A percentile compares a stretch with the other conserved stretches of the same genome.
phyloP scores from a whole-genome alignment of 805 yeast genomes.

The Blastobotrys mokoenaii region DNA sequence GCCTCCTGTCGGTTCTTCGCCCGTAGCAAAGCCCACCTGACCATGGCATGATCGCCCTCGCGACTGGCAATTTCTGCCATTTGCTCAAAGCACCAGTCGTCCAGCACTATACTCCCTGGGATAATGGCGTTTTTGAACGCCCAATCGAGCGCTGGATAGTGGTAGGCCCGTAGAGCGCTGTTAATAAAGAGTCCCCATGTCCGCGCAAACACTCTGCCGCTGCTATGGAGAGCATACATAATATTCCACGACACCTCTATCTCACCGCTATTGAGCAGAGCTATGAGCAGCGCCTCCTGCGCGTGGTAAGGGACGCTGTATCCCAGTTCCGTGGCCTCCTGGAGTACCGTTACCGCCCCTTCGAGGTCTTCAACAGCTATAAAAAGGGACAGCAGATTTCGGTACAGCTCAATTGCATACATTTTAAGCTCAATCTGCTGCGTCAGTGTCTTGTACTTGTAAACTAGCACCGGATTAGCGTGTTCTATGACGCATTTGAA shows the following conservation, averaged over 20 bases:
- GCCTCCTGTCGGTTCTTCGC: constrained; percentile 14
- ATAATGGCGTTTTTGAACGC: constrained; percentile 20
- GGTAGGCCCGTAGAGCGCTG: constrained; percentile 14
- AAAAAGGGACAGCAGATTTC: constrained; percentile 16
- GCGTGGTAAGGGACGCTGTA: constrained; percentile 8
- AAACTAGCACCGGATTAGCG: neutral
- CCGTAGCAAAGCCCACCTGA: constrained; percentile 25
- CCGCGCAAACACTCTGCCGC: constrained; percentile 20
- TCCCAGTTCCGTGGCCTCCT: constrained; percentile 20
- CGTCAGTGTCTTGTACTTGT: neutral
- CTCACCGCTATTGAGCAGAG: constrained; percentile 22
- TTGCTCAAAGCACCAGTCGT: constrained; percentile 22
- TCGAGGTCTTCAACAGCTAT: constrained; percentile 17
- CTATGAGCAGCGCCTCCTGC: constrained; percentile 21
- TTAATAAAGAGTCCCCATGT: constrained; percentile 27
- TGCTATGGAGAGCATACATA: constrained; percentile 15
- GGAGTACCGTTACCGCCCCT: constrained; percentile 18
- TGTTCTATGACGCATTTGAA: neutral
- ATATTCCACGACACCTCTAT: constrained; percentile 21
- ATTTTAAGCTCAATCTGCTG: too few species aligned
- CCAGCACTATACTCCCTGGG: constrained; percentile 26
- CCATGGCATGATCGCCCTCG: constrained; percentile 22
- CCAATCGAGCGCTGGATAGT: constrained; percentile 23
- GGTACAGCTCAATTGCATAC: constrained; percentile 1
- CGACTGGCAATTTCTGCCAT: constrained; percentile 21